Conservation (phyloP, 306 rosid species). For the Styphnolobium japonicum region DNA sequence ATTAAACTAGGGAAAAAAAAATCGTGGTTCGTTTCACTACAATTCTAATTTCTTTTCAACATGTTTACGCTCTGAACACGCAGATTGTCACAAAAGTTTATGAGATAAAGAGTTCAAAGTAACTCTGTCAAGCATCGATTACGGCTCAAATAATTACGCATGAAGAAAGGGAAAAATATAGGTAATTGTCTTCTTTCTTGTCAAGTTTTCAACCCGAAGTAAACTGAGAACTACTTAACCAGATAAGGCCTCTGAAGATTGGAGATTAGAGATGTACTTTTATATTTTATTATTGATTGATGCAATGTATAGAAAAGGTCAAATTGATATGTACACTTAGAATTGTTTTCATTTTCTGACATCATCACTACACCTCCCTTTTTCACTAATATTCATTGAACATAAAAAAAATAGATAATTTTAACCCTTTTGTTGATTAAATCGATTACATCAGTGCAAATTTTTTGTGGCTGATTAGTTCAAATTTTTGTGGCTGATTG, state of each 20-base stretch:
- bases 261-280: background rate
- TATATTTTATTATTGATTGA: background rate
- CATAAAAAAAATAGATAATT: background rate
- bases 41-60: background rate
- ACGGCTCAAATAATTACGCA: background rate
- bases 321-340: background rate
- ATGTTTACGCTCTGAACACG: background rate
- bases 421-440: background rate
- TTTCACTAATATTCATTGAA: background rate
- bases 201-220: background rate
- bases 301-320: slow-evolving; percentile 17
- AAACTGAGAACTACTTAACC: background rate
- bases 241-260: background rate
- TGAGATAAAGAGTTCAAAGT: background rate
- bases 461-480: no score
- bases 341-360: background rate
- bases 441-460: no score
- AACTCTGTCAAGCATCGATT: background rate
- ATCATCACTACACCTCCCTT: background rate
- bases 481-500: no score
- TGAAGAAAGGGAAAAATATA: background rate
- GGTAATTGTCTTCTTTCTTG: background rate
- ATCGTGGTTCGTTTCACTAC: background rate
- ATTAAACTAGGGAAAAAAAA: background rate
- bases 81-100: background rate